Base-by-base conservation (phyloP, 1,139 yeast genomes). In the Pichia sp. region DNA sequence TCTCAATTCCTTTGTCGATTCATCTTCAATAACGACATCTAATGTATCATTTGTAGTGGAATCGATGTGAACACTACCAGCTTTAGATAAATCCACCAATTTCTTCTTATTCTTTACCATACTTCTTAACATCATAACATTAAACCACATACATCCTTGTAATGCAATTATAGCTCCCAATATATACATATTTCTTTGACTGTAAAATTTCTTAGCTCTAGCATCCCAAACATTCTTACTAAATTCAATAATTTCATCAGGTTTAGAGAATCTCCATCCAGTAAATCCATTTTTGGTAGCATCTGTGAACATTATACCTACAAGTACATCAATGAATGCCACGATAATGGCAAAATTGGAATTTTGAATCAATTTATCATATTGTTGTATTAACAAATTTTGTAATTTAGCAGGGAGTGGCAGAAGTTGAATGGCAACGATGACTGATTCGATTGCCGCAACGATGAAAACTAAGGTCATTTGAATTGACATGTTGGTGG, bases 131-230 rank as follows among this genome's bases (percentile, higher is more conserved):
- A 79, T 66, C 25, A 71, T 63, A 43, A 72, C 63, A 30, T 77
- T 76, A 7, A 81, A 77, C 35, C 66, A 67, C 39, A 78, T 74
- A 5, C 83, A 77, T 35, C 76, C 46, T 42, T 65, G 68, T 45
- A 77, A 67, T 55, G 77, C 79, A 45, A 79, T 56, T 4, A 79
- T 77, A 7, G 84, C 84, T 4, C 87, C 88, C 14, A 80, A 70
- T 41, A 81, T 68, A 55, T 81, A 80, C 46, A 79, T 63, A 50
- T 81, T 81, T 51, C 91, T 67, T 55, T 81, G 87, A 30, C 80
- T 69, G 49, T 77, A 78, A 47, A 82, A 79, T 48, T 76, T 74
- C 32, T 50, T 53, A 5, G 50, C 44, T 30, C 51, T 45, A 7
- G 34, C 19, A 11, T 59, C 59, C 51, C 61, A 52, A 17, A 43